Percentiles rank a stretch among this genome's conserved stretches.
phyloP scores from a whole-genome alignment of 148 eudicot species.

The Heliamphora exappendiculata region DNA sequence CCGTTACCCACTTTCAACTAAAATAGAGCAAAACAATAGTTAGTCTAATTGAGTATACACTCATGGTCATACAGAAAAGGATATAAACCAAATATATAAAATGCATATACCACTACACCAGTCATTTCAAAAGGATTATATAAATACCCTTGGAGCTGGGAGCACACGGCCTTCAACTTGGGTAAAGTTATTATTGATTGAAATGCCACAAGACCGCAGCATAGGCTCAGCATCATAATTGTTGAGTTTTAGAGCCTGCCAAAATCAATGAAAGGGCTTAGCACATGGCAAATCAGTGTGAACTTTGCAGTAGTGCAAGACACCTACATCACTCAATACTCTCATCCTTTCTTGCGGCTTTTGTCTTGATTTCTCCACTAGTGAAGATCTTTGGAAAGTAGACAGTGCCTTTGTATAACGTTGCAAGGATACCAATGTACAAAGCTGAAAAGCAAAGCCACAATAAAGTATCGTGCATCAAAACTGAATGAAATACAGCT shows the following conservation, averaged over 20 bases:
- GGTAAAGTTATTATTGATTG: constrained; percentile 26
- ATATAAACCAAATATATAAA: background rate
- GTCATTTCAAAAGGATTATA: background rate
- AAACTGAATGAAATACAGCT: background rate
- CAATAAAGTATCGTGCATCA: background rate
- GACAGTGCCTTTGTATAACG: constrained; percentile 41
- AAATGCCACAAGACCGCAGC: constrained; percentile 34
- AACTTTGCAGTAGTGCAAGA: background rate
- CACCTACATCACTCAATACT: constrained; percentile 31
- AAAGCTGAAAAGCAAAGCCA: constrained; percentile 22
- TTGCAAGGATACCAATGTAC: constrained; percentile 35
- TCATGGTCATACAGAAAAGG: background rate
- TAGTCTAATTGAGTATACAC: background rate
- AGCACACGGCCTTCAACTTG: constrained; percentile 37
- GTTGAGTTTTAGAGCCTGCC: constrained; percentile 31
- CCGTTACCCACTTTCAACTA: constrained; percentile 80
- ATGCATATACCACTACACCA: background rate
- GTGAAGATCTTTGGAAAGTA: constrained; percentile 30
- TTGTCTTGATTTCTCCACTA: constrained; percentile 37
- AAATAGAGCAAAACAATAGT: constrained; percentile 3
- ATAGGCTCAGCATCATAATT: constrained; percentile 37
- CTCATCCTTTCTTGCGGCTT: constrained; percentile 41
- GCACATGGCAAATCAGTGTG: background rate
- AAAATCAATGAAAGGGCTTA: background rate
- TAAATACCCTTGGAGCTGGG: constrained; percentile 33